Evolutionary conservation across 305 asterid genomes (phyloP).

Genomic region (Fraxinus dipetala): DNA sequence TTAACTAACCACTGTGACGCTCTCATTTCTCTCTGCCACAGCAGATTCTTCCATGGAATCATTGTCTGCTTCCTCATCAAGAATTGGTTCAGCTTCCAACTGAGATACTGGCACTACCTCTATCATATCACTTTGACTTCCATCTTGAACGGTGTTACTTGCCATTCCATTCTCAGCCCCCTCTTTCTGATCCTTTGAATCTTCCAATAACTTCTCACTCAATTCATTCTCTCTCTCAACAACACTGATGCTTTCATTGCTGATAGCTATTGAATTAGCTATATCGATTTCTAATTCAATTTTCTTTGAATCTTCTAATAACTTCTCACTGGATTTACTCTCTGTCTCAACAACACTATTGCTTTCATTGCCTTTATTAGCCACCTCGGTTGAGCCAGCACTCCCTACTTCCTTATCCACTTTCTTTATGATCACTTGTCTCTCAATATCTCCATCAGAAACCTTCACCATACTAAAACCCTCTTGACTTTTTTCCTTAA

Average conservation of each 20-base stretch:
- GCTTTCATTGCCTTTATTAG: constrained; percentile 17
- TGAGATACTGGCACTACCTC: constrained; percentile 19
- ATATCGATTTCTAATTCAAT: background rate
- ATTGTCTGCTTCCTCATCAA: constrained; percentile 26
- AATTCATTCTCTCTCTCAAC: constrained; percentile 14
- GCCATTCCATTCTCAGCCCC: constrained; percentile 13
- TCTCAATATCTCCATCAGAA: constrained; percentile 33
- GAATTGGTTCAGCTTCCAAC: constrained; percentile 33
- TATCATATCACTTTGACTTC: constrained; percentile 24
- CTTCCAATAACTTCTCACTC: constrained; percentile 12
- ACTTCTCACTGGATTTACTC: constrained; percentile 16
- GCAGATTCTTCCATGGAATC: constrained; percentile 17
- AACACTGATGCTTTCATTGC: constrained; percentile 1
- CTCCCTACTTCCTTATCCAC: constrained; percentile 20
- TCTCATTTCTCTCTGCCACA: constrained; percentile 32
- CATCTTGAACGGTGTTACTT: constrained; percentile 22
- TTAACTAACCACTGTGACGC: constrained; percentile 38
- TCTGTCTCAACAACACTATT: constrained; percentile 15
- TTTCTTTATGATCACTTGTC: constrained; percentile 29
- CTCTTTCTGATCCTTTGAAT: constrained; percentile 21
- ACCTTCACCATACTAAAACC: constrained; percentile 31
- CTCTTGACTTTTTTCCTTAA: constrained; percentile 27
- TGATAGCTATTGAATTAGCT: background rate
- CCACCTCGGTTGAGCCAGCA: constrained; percentile 22
- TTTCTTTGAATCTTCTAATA: constrained; percentile 13